A percentile compares a stretch with the other conserved stretches of the same genome.
Conservation (phyloP, 352 stramenopile genomes). For the Plasmopara halstedii region DNA sequence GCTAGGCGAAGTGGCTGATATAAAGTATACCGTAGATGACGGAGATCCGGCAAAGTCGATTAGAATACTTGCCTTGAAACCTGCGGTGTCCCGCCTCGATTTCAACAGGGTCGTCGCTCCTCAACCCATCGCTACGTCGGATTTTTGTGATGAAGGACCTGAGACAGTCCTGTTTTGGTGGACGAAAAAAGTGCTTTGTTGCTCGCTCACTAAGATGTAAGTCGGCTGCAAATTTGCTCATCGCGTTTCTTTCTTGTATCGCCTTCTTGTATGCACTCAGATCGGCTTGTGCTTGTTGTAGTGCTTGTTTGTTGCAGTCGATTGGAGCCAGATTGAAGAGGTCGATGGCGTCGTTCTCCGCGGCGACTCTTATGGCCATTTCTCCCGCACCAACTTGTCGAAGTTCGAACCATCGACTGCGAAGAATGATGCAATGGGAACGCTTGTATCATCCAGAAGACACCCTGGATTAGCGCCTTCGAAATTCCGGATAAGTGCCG, state of each 20-base stretch:
- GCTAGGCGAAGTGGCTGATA: background rate
- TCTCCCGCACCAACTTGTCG: background rate
- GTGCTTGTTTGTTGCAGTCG: background rate
- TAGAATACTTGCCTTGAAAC: slow-evolving; percentile 5
- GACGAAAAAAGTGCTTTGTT: slow-evolving; percentile 9
- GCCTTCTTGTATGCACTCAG: background rate
- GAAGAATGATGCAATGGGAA: slow-evolving; percentile 7
- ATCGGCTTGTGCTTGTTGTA: slow-evolving; percentile 1
- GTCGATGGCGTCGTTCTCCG: slow-evolving; percentile 4
- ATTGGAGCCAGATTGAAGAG: background rate
- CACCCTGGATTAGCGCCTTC: slow-evolving; percentile 6
- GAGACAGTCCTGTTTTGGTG: slow-evolving; percentile 5
- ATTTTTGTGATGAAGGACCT: slow-evolving; percentile 3
- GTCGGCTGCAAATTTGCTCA: slow-evolving; percentile 11
- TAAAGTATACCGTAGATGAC: background rate
- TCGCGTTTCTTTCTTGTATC: slow-evolving; percentile 3
- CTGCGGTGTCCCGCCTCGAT: slow-evolving; percentile 2
- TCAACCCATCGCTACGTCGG: background rate
- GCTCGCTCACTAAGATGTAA: slow-evolving; percentile 7
- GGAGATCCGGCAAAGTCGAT: slow-evolving; percentile 10
- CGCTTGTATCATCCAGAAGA: slow-evolving; percentile 13
- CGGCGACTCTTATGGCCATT: background rate
- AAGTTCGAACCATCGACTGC: slow-evolving; percentile 2
- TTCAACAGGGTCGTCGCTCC: slow-evolving; percentile 1
- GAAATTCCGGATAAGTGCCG: slow-evolving; percentile 1